Percentiles rank a stretch among this genome's conserved stretches.
Conservation (phyloP, 2,329 filamentous ascomycete species). For the Exophiala aquamarina region DNA sequence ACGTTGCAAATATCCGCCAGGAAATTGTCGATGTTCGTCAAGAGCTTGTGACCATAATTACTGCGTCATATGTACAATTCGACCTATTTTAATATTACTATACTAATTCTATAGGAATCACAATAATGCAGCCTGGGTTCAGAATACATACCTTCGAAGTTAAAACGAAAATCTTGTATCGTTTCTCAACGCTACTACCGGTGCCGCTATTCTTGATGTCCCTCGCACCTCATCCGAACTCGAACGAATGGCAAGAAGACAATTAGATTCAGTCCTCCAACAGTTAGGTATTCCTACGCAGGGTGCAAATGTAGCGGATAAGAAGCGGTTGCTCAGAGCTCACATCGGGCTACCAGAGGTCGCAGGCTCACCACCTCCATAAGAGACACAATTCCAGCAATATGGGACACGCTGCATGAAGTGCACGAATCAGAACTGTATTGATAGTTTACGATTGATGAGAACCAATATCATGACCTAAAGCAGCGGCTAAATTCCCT, state of each 20-base stretch:
- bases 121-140: constrained; percentile 17
- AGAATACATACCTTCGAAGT: constrained; percentile 18
- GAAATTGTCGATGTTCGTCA: constrained; percentile 7
- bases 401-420: constrained; percentile 6
- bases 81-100: constrained; percentile 16
- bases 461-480: constrained; percentile 1
- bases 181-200: constrained; percentile 7
- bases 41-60: constrained; percentile 13
- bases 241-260: constrained; percentile 10
- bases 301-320: constrained; percentile 14
- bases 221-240: constrained; percentile 11
- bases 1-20: constrained; percentile 9
- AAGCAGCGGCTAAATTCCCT: background rate
- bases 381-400: constrained; percentile 3
- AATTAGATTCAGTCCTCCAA: constrained; percentile 13
- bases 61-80: constrained; percentile 16
- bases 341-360: constrained; percentile 17
- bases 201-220: constrained; percentile 15
- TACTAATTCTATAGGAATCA: constrained; percentile 20
- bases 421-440: constrained; percentile 1
- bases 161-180: constrained; percentile 14
- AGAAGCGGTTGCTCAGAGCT: constrained; percentile 15
- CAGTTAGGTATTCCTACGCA: constrained; percentile 13
- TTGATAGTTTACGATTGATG: constrained; percentile 13
- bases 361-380: constrained; percentile 10